Evolutionary conservation across 2,329 filamentous ascomycete genomes (phyloP), one percentile per base, ranked within the genome.

Genomic region (Pseudocercospora macadamiae): DNA sequence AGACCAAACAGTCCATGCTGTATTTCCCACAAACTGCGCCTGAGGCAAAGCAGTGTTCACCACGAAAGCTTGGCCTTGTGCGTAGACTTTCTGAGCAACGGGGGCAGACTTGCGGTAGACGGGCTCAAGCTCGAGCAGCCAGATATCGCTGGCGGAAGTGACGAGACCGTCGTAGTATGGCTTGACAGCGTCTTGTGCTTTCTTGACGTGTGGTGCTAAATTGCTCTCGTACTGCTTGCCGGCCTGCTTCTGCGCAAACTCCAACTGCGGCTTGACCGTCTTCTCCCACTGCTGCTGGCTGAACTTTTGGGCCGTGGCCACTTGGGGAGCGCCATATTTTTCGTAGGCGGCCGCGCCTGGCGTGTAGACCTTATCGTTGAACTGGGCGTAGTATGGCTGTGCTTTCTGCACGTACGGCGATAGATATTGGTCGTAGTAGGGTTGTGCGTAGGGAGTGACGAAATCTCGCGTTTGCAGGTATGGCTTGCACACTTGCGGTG

Each of bases 371-470:
- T 81, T 76, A 49, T 81, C 77, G 65, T 86, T 83, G 64, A 84
- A 75, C 19, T 78, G 73, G 18, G 82, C 76, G 55, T 82, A 75
- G 76, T 97, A 96, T 0, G 93, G 93, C 60, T 84, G 86, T 32
- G 84, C 88, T 51, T 85, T 78, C 34, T 93, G 83, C 62, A 96
- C 85, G 71, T 97, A 95, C 2, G 91, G 90, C 4, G 88, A 89
- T 21, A 90, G 88, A 70, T 97, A 96, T 58, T 84, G 75, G 66
- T 93, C 80, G 75, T 97, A 97, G 76, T 96, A 96, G 2, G 93
- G 93, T 67, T 88, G 82, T 28, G 96, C 70, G 73, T 93, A 88
- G 3, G 95, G 95, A 23, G 85, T 77, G 60, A 93, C 79, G 57
- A 81, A 87, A 79, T 79, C 86, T 67, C 77, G 86, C 76, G 78